These are phyloP conservation scores for Xylariaceae sp. DNA, from an alignment of 2,329 filamentous ascomycete species.

Conservation along the genomic window DNA sequence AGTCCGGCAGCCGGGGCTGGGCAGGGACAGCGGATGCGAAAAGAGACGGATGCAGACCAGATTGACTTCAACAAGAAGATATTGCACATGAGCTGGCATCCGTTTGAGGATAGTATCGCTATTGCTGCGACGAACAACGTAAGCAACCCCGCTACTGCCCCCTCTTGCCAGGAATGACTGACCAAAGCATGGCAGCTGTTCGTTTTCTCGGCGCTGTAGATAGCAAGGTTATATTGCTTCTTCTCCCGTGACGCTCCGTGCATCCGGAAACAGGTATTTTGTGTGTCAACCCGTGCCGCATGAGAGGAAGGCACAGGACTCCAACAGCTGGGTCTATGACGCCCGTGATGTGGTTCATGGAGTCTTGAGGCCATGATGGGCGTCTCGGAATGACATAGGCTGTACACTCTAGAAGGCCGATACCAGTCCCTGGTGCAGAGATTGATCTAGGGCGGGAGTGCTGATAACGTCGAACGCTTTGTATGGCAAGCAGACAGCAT, in stretches of 20 bases:
- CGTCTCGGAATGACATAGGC: no score
- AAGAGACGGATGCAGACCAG: conserved; percentile 98
- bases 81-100: conserved; percentile 99
- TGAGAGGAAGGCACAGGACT: no score
- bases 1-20: conserved; percentile 76
- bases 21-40: conserved; percentile 91
- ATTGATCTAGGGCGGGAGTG: no score
- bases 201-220: conserved; percentile 72
- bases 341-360: no score
- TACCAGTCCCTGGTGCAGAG: no score
- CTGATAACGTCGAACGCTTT: no score
- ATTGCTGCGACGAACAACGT: conserved; percentile 99
- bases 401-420: no score
- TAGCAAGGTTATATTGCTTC: conserved; percentile 3
- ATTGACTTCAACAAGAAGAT: conserved; percentile 99
- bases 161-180: neutral
- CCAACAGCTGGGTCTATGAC: no score
- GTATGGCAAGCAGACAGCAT: no score
- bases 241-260: neutral
- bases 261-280: no score
- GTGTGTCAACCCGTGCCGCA: no score
- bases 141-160: conserved; percentile 41
- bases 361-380: no score
- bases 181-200: conserved; percentile 55
- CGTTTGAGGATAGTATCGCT: conserved; percentile 98